Conservation (phyloP, 2,329 filamentous ascomycete genomes). For the Penicillium crustosum region DNA sequence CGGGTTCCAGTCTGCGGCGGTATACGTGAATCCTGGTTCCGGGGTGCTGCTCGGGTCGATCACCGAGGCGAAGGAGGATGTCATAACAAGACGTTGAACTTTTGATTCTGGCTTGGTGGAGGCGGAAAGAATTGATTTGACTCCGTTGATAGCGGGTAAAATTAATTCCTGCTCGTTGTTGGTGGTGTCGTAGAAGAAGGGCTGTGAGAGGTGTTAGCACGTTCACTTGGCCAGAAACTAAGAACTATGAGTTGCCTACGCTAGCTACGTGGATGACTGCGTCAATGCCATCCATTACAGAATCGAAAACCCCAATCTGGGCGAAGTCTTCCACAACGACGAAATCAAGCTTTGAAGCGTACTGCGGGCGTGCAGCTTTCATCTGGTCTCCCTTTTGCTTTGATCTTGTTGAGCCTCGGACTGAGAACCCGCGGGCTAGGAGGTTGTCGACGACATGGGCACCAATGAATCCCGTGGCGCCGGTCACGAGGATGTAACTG, state of each 20-base stretch:
- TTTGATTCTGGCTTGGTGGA: constrained; percentile 19
- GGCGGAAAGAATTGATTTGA: constrained; percentile 43
- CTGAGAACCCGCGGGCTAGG: constrained; percentile 22
- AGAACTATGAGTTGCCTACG: constrained; percentile 27
- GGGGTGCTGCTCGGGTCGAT: constrained; percentile 20
- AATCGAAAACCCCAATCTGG: constrained; percentile 37
- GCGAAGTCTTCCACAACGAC: constrained; percentile 47
- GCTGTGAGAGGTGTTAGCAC: constrained; percentile 28
- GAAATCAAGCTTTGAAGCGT: constrained; percentile 42
- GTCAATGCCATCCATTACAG: constrained; percentile 45
- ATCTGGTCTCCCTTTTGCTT: constrained; percentile 33
- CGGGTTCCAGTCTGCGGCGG: constrained; percentile 33
- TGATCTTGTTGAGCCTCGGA: constrained; percentile 28
- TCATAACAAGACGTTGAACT: constrained; percentile 29
- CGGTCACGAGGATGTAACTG: constrained; percentile 28
- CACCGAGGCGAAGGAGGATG: constrained; percentile 34
- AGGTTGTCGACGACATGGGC: constrained; percentile 32
- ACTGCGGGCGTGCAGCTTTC: constrained; percentile 40
- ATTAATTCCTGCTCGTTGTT: constrained; percentile 49
- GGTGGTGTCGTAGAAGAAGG: constrained; percentile 46
- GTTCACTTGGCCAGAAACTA: background rate
- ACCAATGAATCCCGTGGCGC: constrained; percentile 32
- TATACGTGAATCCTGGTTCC: constrained; percentile 27
- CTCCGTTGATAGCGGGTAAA: constrained; percentile 49
- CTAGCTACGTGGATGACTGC: constrained; percentile 50